Conservation (phyloP, 2,329 filamentous ascomycete genomes). For the Xylaria arbuscula region DNA sequence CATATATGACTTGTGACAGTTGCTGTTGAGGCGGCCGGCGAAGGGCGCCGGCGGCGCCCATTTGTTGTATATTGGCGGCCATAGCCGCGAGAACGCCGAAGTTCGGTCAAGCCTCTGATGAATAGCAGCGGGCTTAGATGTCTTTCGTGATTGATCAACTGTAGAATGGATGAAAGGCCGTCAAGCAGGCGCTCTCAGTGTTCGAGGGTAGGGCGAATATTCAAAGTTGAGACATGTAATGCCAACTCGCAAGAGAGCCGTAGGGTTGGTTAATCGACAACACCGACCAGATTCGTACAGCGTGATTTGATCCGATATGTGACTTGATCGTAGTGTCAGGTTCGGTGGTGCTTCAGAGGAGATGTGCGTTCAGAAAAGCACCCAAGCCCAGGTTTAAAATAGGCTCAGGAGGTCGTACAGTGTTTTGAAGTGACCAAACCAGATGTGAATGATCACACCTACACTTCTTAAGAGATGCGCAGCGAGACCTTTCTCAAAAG, state of each 20-base stretch:
- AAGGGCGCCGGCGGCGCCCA: conserved; percentile 61
- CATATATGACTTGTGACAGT: conserved; percentile 55
- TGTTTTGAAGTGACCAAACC: not conserved
- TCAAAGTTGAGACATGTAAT: conserved; percentile 11
- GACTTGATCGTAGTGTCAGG: conserved; percentile 13
- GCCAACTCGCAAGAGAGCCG: conserved; percentile 32
- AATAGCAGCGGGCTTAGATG: not conserved
- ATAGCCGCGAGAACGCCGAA: conserved; percentile 58
- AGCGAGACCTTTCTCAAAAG: not conserved
- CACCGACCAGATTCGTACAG: conserved; percentile 40
- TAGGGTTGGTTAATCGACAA: conserved; percentile 35
- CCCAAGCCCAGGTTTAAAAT: not conserved
- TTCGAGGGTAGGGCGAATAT: not conserved
- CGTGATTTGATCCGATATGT: conserved; percentile 12
- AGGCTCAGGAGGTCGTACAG: not conserved
- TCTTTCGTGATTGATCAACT: not conserved
- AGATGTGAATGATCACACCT: not conserved
- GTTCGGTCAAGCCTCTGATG: conserved; percentile 36
- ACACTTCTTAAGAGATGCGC: not conserved
- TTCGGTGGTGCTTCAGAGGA: conserved; percentile 3
- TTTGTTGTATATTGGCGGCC: conserved; percentile 70
- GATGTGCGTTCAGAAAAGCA: not conserved
- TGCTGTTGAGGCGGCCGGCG: conserved; percentile 55
- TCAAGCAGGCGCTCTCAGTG: not conserved
- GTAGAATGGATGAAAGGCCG: not conserved